Percentiles rank a stretch among this genome's conserved stretches.
phyloP scores from a whole-genome alignment of 2,329 filamentous ascomycete genomes.

The Lachnellula arida region DNA sequence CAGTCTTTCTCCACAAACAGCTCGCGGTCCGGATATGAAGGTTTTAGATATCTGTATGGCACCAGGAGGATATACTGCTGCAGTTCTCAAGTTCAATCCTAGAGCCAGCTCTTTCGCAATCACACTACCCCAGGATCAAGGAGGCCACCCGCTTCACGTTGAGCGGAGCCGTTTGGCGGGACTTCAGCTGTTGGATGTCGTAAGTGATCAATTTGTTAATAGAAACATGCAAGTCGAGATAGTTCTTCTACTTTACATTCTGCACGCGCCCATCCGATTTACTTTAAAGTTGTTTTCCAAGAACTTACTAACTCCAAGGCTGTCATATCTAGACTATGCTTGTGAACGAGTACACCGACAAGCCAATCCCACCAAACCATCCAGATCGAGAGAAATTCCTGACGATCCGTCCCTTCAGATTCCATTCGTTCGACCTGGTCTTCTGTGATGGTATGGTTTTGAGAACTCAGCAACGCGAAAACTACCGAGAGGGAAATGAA shows the following conservation, averaged over 20 bases:
- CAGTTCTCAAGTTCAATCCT: constrained; percentile 4
- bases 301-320: too few relatives aligned
- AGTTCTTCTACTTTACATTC: too few relatives aligned
- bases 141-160: constrained; percentile 23
- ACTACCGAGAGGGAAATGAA: constrained; percentile 16
- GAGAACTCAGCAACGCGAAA: constrained; percentile 22
- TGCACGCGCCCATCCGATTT: too few relatives aligned
- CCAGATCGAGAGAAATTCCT: constrained; percentile 15
- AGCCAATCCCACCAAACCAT: constrained; percentile 11
- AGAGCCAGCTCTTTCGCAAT: constrained; percentile 9
- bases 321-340: constrained; percentile 11
- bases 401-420: constrained; percentile 14
- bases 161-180: neutral
- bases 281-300: too few relatives aligned
- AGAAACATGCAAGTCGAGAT: too few relatives aligned
- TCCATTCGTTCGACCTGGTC: constrained; percentile 24
- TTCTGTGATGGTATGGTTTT: constrained; percentile 27
- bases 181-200: constrained; percentile 13
- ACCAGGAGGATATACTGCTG: constrained; percentile 9
- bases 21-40: constrained; percentile 4
- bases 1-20: neutral
- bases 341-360: constrained; percentile 13
- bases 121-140: constrained; percentile 15
- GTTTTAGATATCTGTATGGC: constrained; percentile 29
- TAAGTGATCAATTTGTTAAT: too few relatives aligned